Evolutionary conservation across 306 rosid genomes (phyloP).

Genomic region (Casuarina glauca): DNA sequence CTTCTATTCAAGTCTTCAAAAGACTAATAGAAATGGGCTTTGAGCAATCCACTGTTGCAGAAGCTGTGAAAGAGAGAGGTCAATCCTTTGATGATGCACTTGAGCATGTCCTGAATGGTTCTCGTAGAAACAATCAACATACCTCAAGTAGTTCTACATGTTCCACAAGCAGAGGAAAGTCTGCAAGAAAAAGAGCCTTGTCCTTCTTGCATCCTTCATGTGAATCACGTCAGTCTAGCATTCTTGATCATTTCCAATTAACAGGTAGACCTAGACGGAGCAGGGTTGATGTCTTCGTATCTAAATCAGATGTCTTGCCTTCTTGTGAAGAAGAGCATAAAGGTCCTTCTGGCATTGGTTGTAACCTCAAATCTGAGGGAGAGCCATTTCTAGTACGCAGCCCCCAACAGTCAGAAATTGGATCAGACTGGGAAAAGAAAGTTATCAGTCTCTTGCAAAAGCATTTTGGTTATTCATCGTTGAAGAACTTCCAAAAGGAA

Average conservation of each 20-base stretch:
- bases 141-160: conserved; percentile 34
- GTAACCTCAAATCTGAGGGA: conserved; percentile 13
- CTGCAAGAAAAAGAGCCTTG: conserved; percentile 35
- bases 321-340: conserved; percentile 26
- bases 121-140: conserved; percentile 17
- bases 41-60: conserved; percentile 31
- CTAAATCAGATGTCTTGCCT: conserved; percentile 3
- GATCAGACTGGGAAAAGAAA: conserved; percentile 54
- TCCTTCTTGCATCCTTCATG: conserved; percentile 18
- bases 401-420: conserved; percentile 24
- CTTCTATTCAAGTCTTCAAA: conserved; percentile 45
- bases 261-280: conserved; percentile 26
- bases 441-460: conserved; percentile 52
- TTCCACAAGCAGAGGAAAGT: conserved; percentile 7
- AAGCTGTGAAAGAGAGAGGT: conserved; percentile 56
- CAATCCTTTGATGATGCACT: conserved; percentile 46
- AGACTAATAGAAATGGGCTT: conserved; percentile 75
- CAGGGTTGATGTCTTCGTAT: conserved; percentile 20
- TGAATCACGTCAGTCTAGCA: conserved; percentile 62
- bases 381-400: conserved; percentile 20
- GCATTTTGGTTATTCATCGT: conserved; percentile 63
- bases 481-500: conserved; percentile 81
- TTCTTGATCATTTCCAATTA: conserved; percentile 60
- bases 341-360: conserved; percentile 21
- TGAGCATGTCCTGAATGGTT: conserved; percentile 46